phyloP scores from a whole-genome alignment of 208 protist species.

The Crithidia acanthocephali region DNA sequence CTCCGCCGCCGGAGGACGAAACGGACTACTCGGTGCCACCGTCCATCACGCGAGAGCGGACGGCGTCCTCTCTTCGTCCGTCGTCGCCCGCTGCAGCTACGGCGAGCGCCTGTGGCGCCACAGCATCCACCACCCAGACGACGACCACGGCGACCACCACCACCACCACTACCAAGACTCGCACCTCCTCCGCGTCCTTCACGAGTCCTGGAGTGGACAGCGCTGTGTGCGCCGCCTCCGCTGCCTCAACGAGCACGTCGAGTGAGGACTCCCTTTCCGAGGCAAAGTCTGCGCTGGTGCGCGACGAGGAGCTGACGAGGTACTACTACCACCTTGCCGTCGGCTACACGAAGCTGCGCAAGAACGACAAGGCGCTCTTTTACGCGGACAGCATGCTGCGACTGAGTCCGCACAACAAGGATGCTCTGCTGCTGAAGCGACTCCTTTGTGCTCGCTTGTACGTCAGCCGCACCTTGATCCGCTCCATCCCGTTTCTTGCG shows the following conservation, averaged over 20 bases:
- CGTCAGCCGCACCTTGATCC: neutral
- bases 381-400: slow-evolving; percentile 65
- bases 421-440: slow-evolving; percentile 40
- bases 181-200: neutral
- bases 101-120: neutral
- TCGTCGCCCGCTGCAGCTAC: neutral
- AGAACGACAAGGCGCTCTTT: slow-evolving; percentile 57
- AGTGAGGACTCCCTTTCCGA: neutral
- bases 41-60: neutral
- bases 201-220: slow-evolving; percentile 4
- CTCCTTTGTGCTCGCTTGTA: slow-evolving; percentile 22
- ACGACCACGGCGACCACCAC: neutral
- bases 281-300: neutral
- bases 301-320: slow-evolving; percentile 16
- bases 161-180: too few species aligned
- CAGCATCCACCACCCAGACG: neutral
- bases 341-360: slow-evolving; percentile 75
- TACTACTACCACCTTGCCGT: slow-evolving; percentile 76
- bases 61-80: neutral
- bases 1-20: slow-evolving; percentile 32
- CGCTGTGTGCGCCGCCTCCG: neutral
- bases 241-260: neutral
- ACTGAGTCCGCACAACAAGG: slow-evolving; percentile 48
- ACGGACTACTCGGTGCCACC: slow-evolving; percentile 7
- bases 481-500: slow-evolving; percentile 1